Conservation (phyloP, 768 basidiomycete species). For the Amanita brunnescens region DNA sequence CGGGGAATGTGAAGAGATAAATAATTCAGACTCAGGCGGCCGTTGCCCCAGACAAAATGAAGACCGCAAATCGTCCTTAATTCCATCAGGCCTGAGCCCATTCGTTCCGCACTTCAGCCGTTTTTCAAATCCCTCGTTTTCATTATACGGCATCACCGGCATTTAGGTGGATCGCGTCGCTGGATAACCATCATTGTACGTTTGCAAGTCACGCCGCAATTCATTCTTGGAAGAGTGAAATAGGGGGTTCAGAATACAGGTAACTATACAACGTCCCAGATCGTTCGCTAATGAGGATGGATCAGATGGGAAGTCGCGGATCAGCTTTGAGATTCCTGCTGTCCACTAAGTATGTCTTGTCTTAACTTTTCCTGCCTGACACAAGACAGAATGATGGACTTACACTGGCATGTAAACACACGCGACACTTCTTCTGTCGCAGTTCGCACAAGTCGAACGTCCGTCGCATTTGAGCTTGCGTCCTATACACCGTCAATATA, state of each 20-base stretch:
- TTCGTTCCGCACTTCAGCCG: not conserved
- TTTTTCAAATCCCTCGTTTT: not conserved
- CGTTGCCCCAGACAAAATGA: not conserved
- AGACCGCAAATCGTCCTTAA: not conserved
- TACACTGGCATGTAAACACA: slow-evolving; percentile 63
- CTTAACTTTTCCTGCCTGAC: not conserved
- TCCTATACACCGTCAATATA: slow-evolving; percentile 26
- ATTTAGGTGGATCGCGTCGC: not conserved
- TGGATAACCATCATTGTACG: not conserved
- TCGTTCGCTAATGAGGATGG: not conserved
- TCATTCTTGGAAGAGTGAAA: not conserved
- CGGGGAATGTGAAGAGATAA: not conserved
- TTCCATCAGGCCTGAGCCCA: not conserved
- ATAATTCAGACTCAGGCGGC: not conserved
- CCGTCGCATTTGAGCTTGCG: slow-evolving; percentile 73
- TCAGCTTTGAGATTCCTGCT: slow-evolving; percentile 5
- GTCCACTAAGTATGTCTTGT: not conserved
- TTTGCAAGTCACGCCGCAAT: not conserved
- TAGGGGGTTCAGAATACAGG: not conserved
- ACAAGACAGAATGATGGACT: slow-evolving; percentile 18
- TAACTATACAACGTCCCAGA: not conserved
- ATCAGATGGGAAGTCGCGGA: not conserved
- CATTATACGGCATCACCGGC: not conserved
- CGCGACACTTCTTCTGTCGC: slow-evolving; percentile 46
- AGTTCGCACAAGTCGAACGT: slow-evolving; percentile 58